Evolutionary conservation across 1,284 basidiomycete genomes (phyloP), one percentile per base, ranked within the genome.

Genomic region (Ustilago crameri): DNA sequence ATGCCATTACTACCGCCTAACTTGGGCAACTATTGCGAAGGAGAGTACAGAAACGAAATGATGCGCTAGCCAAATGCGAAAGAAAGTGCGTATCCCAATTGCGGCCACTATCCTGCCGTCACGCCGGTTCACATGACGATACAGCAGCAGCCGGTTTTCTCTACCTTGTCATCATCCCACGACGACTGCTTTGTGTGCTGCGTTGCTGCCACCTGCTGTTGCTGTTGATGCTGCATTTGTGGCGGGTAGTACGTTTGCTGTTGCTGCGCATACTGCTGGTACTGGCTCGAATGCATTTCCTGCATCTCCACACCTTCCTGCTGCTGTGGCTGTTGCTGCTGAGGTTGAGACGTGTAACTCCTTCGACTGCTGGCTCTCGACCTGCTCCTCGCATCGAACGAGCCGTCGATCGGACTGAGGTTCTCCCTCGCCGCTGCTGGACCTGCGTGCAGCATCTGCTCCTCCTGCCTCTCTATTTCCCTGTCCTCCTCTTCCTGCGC

Each of bases 141-240:
- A 43, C 72, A 74, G 43, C 72, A 74, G 48, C 72, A 74, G 22
- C 49, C 59, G 20, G 52, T 24, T 12, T 59, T 57, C 1, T 66
- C 63, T 32, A 67, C 52, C 3, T 35, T 32, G 4, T 63, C 59
- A 17, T 66, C 40, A 32, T 15, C 49, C 26, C 8, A n/a, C 1
- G 26, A 20, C 9, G 41, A 23, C 20, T 40, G 17, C 20, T 30
- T 5, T 3, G 20, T 12, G 27, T 20, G 3, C 1, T 42, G 38
- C 26, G 18, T 7, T 17, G 23, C 24, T 9, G 15, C 2, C 26
- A 27, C 5, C 18, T 42, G n/a, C 20, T 9, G 40, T 54, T 40
- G 59, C 20, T 32, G 38, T 22, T 38, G 52, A 26, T n/a, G 51
- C 14, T 48, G 51, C 24, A 9, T 22, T 10, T 30, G 18, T 10